Evolutionary conservation across 768 basidiomycete species (phyloP).

Genomic region (Coprinellus micaceus): DNA sequence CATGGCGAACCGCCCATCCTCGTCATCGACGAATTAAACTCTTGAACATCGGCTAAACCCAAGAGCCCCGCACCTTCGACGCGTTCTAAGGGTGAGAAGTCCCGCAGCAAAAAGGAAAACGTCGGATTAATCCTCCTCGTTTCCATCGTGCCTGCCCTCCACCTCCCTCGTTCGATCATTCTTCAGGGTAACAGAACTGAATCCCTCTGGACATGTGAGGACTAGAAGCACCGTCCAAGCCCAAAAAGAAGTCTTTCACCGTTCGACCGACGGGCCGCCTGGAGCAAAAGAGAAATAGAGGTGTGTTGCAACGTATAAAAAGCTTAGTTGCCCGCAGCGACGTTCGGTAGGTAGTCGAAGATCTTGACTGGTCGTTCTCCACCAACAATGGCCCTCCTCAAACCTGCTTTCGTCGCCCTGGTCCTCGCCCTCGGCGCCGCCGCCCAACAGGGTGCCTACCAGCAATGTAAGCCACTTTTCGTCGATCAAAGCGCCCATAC

Average conservation of each 20-base stretch:
- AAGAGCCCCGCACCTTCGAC: not conserved
- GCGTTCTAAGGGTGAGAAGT: not conserved
- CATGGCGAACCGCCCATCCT: no score
- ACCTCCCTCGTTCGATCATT: not conserved
- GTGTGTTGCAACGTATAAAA: slow-evolving; percentile 1
- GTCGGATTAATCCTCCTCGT: slow-evolving; percentile 1
- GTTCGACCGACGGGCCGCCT: not conserved
- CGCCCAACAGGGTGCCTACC: slow-evolving; percentile 24
- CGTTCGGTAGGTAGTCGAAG: not conserved
- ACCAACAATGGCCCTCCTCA: slow-evolving; percentile 22
- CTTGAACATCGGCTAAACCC: slow-evolving; percentile 3
- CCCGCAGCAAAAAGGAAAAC: not conserved
- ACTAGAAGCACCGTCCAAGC: not conserved
- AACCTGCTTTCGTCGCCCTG: slow-evolving; percentile 21
- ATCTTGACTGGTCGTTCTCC: not conserved
- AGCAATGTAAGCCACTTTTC: slow-evolving; percentile 24
- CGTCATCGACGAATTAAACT: not conserved
- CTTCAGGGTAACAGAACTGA: not conserved
- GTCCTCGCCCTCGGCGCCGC: slow-evolving; percentile 23
- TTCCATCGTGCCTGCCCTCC: not conserved
- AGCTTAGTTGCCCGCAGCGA: not conserved
- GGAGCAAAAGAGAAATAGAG: not conserved
- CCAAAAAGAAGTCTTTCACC: not conserved
- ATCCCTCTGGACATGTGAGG: slow-evolving; percentile 1
- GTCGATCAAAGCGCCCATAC: not conserved